phyloP scores from a whole-genome alignment of 2,329 filamentous ascomycete species.

The Fusarium sp. region DNA sequence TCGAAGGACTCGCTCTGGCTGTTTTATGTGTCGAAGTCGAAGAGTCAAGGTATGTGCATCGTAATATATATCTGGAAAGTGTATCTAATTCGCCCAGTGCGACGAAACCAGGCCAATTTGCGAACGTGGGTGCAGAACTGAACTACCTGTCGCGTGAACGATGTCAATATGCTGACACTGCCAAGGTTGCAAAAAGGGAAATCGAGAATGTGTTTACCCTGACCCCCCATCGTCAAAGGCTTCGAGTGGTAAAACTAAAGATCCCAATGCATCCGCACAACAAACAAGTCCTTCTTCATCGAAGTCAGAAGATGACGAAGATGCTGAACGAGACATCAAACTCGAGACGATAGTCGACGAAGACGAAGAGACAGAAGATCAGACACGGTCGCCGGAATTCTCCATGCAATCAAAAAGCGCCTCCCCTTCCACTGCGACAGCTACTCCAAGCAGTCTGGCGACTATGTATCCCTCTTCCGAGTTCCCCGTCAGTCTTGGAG shows the following conservation, averaged over 20 bases:
- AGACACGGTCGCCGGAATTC: constrained; percentile 26
- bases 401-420: constrained; percentile 58
- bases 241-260: constrained; percentile 51
- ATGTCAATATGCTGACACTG: constrained; percentile 21
- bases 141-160: neutral
- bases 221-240: constrained; percentile 68
- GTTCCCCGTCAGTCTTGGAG: constrained; percentile 42
- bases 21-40: constrained; percentile 88
- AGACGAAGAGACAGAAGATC: constrained; percentile 59
- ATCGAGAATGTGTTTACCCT: constrained; percentile 90
- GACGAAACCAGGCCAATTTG: constrained; percentile 90
- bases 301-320: constrained; percentile 63
- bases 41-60: constrained; percentile 77
- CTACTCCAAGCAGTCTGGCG: constrained; percentile 48
- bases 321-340: constrained; percentile 55
- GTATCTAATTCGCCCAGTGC: constrained; percentile 68
- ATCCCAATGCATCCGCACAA: constrained; percentile 52
- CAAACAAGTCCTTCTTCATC: constrained; percentile 65
- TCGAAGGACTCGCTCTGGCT: constrained; percentile 91
- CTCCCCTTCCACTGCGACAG: constrained; percentile 65
- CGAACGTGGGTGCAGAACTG: constrained; percentile 68
- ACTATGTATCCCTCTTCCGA: constrained; percentile 47
- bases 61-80: neutral
- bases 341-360: constrained; percentile 68
- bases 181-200: constrained; percentile 88